Conservation (phyloP, 352 stramenopile species). For the Globisporangium megalacanthum region DNA sequence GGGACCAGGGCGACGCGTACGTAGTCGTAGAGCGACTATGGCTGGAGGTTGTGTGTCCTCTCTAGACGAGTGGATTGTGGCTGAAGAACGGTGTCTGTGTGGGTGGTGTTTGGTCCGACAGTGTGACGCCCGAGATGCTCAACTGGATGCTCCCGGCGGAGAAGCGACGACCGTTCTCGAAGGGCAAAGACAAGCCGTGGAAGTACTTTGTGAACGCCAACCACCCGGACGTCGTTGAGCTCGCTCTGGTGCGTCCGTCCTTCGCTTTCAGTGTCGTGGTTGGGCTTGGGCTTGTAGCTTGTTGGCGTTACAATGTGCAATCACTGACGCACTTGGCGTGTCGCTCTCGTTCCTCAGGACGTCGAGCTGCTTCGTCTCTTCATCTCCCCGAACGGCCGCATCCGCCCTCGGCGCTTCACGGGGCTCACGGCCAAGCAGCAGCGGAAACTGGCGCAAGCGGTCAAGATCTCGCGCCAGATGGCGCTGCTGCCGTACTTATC, state of each 20-base stretch:
- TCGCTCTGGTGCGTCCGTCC: constrained; percentile 42
- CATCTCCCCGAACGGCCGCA: constrained; percentile 78
- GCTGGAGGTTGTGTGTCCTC: neutral
- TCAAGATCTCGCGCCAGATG: constrained; percentile 79
- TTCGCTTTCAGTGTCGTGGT: neutral
- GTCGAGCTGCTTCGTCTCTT: constrained; percentile 77
- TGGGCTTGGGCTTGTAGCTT: neutral
- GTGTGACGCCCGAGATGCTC: constrained; percentile 62
- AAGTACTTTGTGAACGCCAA: constrained; percentile 77
- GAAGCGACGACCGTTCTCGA: constrained; percentile 51
- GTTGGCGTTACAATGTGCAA: neutral
- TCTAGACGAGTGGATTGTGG: neutral
- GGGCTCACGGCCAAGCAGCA: constrained; percentile 81
- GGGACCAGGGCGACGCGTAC: constrained; percentile 55
- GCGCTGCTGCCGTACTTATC: constrained; percentile 72
- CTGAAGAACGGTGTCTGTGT: neutral
- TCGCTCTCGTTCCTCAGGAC: constrained; percentile 23
- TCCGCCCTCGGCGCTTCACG: constrained; percentile 75
- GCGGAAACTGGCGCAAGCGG: constrained; percentile 62
- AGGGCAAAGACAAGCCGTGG: constrained; percentile 61
- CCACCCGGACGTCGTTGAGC: constrained; percentile 68
- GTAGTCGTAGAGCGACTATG: constrained; percentile 3
- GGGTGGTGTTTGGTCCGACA: constrained; percentile 2
- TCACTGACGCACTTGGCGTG: neutral
- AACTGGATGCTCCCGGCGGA: constrained; percentile 77